These are phyloP conservation scores for Mucor sp. DNA, from an alignment of 371 early-diverging fungal species.

Conservation along the genomic window DNA sequence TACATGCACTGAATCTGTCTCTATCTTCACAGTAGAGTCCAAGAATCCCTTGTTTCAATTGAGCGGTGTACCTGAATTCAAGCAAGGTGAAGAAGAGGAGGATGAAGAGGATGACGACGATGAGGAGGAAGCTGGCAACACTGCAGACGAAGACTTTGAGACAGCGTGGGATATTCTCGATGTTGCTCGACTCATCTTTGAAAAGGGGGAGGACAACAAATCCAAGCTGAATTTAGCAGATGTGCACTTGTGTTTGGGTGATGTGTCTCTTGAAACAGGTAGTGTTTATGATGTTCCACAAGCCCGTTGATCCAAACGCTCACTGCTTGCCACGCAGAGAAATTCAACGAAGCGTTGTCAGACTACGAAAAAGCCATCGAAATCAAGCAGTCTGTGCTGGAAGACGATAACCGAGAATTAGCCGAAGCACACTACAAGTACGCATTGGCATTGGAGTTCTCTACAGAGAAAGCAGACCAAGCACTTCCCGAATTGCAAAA, in stretches of 20 bases:
- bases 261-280: constrained; percentile 88
- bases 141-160: constrained; percentile 76
- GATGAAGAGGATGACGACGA: constrained; percentile 48
- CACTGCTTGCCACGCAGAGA: no score
- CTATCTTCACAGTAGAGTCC: constrained; percentile 17
- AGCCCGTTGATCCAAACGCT: no score
- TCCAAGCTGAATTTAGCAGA: constrained; percentile 70
- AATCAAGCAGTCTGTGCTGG: constrained; percentile 65
- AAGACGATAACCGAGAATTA: constrained; percentile 71
- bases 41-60: constrained; percentile 55
- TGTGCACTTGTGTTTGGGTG: constrained; percentile 75
- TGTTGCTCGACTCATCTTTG: constrained; percentile 81
- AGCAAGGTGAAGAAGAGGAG: constrained; percentile 34
- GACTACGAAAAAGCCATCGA: constrained; percentile 74
- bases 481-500: constrained; percentile 64
- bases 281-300: no score
- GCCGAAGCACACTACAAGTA: constrained; percentile 85
- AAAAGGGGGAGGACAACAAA: constrained; percentile 60
- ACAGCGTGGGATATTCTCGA: constrained; percentile 90
- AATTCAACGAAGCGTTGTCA: constrained; percentile 78
- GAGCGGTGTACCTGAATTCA: constrained; percentile 56
- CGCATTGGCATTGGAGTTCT: constrained; percentile 72
- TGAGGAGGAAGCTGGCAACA: constrained; percentile 39
- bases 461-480: constrained; percentile 44
- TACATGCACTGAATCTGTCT: not conserved